phyloP scores from a whole-genome alignment of 139 green algal species.

The Mesotaenium endlicherianum region DNA sequence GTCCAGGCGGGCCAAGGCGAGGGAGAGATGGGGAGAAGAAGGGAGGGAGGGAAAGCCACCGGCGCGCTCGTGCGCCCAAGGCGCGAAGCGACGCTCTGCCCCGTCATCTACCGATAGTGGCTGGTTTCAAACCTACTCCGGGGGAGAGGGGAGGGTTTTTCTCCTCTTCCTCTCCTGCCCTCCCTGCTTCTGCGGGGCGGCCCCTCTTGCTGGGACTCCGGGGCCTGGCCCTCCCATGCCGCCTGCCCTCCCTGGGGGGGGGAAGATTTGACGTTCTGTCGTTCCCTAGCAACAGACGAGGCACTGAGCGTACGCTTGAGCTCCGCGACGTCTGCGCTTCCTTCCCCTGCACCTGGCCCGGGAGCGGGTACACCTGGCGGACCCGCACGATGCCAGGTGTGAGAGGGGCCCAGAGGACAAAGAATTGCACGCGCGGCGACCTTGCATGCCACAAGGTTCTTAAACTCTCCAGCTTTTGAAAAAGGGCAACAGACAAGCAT shows the following conservation, averaged over 20 bases:
- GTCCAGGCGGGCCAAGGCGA: too few species aligned
- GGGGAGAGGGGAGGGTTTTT: not conserved
- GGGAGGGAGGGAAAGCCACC: too few species aligned
- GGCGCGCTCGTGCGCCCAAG: too few species aligned
- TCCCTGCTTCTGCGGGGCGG: too few species aligned
- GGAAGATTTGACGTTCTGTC: not conserved
- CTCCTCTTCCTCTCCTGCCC: not conserved
- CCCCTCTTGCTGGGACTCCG: not conserved
- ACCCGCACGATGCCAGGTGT: not conserved
- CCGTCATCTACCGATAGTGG: not conserved
- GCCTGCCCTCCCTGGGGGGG: not conserved
- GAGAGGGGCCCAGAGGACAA: not conserved
- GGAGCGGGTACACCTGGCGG: conserved; percentile 22
- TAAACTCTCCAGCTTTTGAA: not conserved
- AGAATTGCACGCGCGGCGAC: not conserved
- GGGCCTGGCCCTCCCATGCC: not conserved
- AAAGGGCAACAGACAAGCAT: not conserved
- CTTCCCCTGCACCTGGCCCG: conserved; percentile 24
- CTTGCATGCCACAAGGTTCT: not conserved
- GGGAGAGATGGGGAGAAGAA: too few species aligned
- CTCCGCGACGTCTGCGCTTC: conserved; percentile 19
- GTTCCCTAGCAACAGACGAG: too few species aligned
- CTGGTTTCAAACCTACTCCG: not conserved
- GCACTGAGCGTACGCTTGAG: conserved; percentile 8
- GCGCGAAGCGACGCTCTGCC: not conserved